Conservation (phyloP, 106 monocot genomes). For the Acorus calamus region DNA sequence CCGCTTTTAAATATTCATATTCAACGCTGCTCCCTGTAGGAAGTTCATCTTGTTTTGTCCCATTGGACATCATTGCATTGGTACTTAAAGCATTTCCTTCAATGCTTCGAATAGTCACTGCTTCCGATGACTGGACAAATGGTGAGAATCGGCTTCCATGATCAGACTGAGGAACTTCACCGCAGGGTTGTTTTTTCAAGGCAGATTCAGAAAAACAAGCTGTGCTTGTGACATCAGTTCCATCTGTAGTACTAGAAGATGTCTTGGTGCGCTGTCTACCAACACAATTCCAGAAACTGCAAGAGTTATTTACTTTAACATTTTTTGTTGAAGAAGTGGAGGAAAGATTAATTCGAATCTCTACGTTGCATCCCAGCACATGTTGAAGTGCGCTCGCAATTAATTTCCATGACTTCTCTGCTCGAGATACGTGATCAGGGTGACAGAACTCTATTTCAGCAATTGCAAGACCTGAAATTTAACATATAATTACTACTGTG, state of each 20-base stretch:
- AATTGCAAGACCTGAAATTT: conserved; percentile 59
- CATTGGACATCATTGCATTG: conserved; percentile 10
- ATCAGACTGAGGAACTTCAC: conserved; percentile 22
- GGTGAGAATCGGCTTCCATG: conserved; percentile 21
- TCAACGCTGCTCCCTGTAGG: conserved; percentile 19
- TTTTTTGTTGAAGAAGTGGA: conserved; percentile 24
- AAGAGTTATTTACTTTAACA: conserved; percentile 46
- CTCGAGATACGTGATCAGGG: conserved; percentile 54
- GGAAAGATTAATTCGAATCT: conserved; percentile 53
- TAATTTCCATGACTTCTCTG: conserved; percentile 61
- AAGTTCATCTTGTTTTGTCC: conserved; percentile 11
- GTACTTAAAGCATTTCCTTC: conserved; percentile 29
- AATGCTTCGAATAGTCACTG: conserved; percentile 8
- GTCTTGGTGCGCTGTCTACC: conserved; percentile 46
- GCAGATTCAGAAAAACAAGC: conserved; percentile 11
- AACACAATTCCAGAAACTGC: conserved; percentile 68
- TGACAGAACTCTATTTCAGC: conserved; percentile 72
- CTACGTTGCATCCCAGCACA: conserved; percentile 60
- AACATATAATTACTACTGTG: neutral
- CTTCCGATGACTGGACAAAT: conserved; percentile 10
- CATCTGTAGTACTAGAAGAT: conserved; percentile 39
- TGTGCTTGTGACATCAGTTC: conserved; percentile 9
- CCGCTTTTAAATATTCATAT: conserved; percentile 20
- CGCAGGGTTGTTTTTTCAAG: conserved; percentile 18
- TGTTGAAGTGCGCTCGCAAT: conserved; percentile 63